These are phyloP conservation scores for Paramecium caudatum DNA, from an alignment of 73 alveolate genomes.

Conservation along the genomic window DNA sequence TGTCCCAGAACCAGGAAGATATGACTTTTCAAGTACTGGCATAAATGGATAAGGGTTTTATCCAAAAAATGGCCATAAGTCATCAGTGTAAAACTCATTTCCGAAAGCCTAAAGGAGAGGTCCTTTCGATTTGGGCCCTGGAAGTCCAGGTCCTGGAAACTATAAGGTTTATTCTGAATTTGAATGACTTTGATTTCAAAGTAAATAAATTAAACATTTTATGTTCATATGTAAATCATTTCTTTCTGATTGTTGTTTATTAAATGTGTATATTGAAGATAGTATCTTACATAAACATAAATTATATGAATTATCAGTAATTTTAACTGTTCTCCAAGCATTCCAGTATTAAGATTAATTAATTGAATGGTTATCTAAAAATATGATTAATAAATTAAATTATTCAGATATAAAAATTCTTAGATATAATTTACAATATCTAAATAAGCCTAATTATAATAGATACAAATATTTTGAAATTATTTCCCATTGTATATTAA, in stretches of 20 bases:
- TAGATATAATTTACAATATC: too few relatives aligned
- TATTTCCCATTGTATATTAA: too few relatives aligned
- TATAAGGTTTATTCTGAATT: slow-evolving; percentile 59
- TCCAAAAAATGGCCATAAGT: slow-evolving; percentile 30
- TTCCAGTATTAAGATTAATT: too few relatives aligned
- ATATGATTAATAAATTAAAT: not conserved
- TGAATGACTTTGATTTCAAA: slow-evolving; percentile 17
- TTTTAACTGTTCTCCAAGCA: too few relatives aligned
- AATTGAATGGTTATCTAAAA: not conserved
- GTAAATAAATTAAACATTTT: not conserved
- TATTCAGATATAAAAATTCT: not conserved
- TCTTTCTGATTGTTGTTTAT: not conserved
- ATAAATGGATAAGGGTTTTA: slow-evolving; percentile 17
- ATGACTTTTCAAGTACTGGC: not conserved
- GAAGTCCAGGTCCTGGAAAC: slow-evolving; percentile 51
- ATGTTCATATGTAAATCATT: too few relatives aligned
- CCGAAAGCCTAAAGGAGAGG: slow-evolving; percentile 39
- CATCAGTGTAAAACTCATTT: slow-evolving; percentile 36
- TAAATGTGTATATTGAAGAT: too few relatives aligned
- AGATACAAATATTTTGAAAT: too few relatives aligned
- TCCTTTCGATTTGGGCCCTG: not conserved
- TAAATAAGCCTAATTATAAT: not conserved
- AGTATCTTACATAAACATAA: too few relatives aligned
- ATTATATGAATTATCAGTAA: too few relatives aligned
- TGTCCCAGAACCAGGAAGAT: slow-evolving; percentile 66